Base-by-base conservation (phyloP, 2,329 filamentous ascomycete genomes). In the Microascus cirrosus region DNA sequence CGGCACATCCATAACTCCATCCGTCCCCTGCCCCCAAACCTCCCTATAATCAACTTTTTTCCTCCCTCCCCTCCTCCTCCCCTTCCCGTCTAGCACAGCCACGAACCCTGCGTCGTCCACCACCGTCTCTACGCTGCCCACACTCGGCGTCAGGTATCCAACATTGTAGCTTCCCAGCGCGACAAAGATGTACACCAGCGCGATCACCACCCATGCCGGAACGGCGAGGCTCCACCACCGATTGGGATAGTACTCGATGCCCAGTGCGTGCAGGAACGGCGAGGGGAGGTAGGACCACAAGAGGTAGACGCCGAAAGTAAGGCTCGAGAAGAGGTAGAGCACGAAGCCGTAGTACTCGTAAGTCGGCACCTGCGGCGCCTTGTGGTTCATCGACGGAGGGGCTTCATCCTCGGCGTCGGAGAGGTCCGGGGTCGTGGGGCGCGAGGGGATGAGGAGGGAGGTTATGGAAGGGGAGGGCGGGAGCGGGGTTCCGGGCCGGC, bases 281-380 rank as follows among this genome's bases (percentile, higher is more conserved):
- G 88, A 90, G 0, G 94, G 94, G 6, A 97, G 84, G 72, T 94
- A 97, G 15, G 88, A 88, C 94, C 92, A 96, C 12, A 86, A 75
- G 15, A 86, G 74, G 69, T 83, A 87, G 67, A 82, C 78, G 68
- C 87, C 76, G 69, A 97, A 97, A 1, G 84, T 84, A 56, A 94
- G 77, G 24, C 86, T 90, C 61, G 87, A 92, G 68, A 93, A 90
- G 45, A 99, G 81, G 74, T 99, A 97, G 55, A 99, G 82, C 57
- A 95, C 93, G 73, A 99, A 99, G 69, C 94, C 94, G 70, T 97
- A 97, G 81, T 97, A 99, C 70, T 99, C 94, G 75, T 99, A 97
- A 0, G 94, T 99, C n/a, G 94, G 94, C 2, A 99, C 92, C 69
- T 94, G 91, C 1, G 94, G 94, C 57, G 87, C 87, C 1, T 91